Conservation (phyloP, 805 yeast species). For the Cyberlindnera mycetangii region DNA sequence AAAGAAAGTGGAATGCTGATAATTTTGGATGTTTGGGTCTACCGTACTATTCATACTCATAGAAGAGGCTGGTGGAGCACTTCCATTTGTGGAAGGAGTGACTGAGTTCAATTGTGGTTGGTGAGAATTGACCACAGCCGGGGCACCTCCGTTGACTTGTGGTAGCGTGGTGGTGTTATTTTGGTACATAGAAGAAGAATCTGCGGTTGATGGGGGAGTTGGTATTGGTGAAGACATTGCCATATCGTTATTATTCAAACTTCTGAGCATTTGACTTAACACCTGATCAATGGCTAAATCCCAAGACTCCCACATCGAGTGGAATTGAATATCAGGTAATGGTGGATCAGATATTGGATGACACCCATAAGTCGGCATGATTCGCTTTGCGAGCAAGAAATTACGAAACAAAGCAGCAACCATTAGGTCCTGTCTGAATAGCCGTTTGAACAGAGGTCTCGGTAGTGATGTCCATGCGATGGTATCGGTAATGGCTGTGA, state of each 20-base stretch:
- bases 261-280: constrained; percentile 61
- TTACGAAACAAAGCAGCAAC: constrained; percentile 95
- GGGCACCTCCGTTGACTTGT: not conserved
- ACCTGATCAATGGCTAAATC: constrained; percentile 96
- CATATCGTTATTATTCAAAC: constrained; percentile 31
- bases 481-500: constrained; percentile 96
- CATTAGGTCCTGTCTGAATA: constrained; percentile 93
- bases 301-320: constrained; percentile 98
- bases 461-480: constrained; percentile 96
- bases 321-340: constrained; percentile 79
- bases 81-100: not conserved
- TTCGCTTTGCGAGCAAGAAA: constrained; percentile 85
- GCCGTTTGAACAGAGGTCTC: constrained; percentile 79
- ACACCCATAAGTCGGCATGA: constrained; percentile 90
- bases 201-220: not conserved
- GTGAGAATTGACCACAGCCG: not conserved
- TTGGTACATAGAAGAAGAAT: not conserved
- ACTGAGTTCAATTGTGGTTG: not conserved
- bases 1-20: constrained; percentile 90
- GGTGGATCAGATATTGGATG: constrained; percentile 95
- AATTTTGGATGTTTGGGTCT: constrained; percentile 39
- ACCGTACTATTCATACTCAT: not conserved
- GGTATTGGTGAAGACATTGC: not conserved
- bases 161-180: not conserved
- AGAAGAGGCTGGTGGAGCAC: not conserved